Percentiles rank a stretch among this genome's conserved stretches.
These are phyloP conservation scores for Trichosanthes cucumerina DNA, from an alignment of 306 rosid species.

Conservation along the genomic window DNA sequence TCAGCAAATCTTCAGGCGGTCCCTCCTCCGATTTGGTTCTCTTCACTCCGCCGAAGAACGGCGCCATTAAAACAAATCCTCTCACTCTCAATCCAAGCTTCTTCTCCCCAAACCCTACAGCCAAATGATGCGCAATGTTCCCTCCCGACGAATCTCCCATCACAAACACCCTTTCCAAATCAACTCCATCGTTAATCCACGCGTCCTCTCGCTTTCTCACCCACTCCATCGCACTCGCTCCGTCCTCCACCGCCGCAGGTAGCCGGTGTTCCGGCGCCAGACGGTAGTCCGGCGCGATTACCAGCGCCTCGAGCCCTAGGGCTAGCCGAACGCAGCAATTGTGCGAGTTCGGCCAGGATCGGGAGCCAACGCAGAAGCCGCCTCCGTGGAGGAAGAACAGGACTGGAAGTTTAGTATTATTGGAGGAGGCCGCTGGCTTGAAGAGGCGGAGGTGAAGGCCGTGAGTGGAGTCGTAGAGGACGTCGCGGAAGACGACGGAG, in stretches of 20 bases:
- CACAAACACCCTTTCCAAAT: constrained; percentile 50
- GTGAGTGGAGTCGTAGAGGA: constrained; percentile 29
- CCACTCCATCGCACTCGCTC: constrained; percentile 59
- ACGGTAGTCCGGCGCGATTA: constrained; percentile 60
- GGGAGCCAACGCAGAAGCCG: constrained; percentile 84
- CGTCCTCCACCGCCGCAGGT: constrained; percentile 74
- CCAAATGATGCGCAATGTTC: constrained; percentile 78
- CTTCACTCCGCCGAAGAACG: constrained; percentile 79
- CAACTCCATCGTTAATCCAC: constrained; percentile 43
- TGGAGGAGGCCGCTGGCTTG: constrained; percentile 26
- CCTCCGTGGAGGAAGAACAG: constrained; percentile 71
- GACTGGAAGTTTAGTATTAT: constrained; percentile 28
- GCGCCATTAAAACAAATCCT: constrained; percentile 65
- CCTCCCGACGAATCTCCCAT: constrained; percentile 93
- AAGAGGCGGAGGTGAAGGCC: constrained; percentile 58
- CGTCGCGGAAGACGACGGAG: constrained; percentile 46
- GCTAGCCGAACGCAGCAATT: constrained; percentile 67
- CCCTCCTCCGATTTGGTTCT: constrained; percentile 84
- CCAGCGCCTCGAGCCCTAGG: constrained; percentile 29
- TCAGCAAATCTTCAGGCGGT: constrained; percentile 35
- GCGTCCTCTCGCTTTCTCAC: constrained; percentile 43
- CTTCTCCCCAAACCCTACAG: constrained; percentile 40
- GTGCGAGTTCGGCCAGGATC: constrained; percentile 70
- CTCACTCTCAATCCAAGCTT: constrained; percentile 23
- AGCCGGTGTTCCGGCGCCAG: constrained; percentile 76